Evolutionary conservation across 1,284 basidiomycete genomes (phyloP).

Genomic region (Stygiomarasmius scandens): DNA sequence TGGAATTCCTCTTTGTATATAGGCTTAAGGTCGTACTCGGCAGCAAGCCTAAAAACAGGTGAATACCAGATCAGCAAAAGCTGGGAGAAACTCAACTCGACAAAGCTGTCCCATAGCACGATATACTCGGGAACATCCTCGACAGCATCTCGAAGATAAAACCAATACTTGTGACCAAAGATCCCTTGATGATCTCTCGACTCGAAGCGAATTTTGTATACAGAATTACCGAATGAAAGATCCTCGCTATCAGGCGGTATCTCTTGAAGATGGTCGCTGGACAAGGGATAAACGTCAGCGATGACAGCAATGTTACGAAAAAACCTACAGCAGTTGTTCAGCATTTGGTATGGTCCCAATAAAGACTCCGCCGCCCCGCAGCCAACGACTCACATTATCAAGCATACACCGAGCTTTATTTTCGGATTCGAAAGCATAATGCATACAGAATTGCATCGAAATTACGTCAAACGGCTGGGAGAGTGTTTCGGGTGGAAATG

Average conservation of each 20-base stretch:
- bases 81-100: slow-evolving; percentile 61
- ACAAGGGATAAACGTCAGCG: slow-evolving; percentile 7
- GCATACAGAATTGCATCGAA: slow-evolving; percentile 99
- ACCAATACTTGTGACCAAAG: slow-evolving; percentile 93
- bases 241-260: slow-evolving; percentile 63
- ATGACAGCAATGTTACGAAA: slow-evolving; percentile 13
- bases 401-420: slow-evolving; percentile 92
- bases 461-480: slow-evolving; percentile 86
- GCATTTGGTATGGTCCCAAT: slow-evolving; percentile 95
- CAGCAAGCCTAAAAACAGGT: slow-evolving; percentile 66
- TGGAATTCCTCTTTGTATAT: slow-evolving; percentile 90
- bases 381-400: slow-evolving; percentile 82
- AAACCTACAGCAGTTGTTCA: slow-evolving; percentile 73
- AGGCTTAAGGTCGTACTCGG: slow-evolving; percentile 77
- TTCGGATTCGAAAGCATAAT: slow-evolving; percentile 94
- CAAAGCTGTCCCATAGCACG: slow-evolving; percentile 93
- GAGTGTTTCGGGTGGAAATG: slow-evolving; percentile 63
- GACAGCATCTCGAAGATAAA: slow-evolving; percentile 93
- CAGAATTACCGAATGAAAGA: slow-evolving; percentile 86
- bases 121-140: slow-evolving; percentile 97
- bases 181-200: slow-evolving; percentile 61
- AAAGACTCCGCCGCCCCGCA: slow-evolving; percentile 86
- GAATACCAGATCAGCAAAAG: slow-evolving; percentile 1
- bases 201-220: slow-evolving; percentile 90
- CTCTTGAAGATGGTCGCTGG: slow-evolving; percentile 68